A percentile compares a stretch with the other conserved stretches of the same genome.
Evolutionary conservation across 257 asterid genomes (phyloP).

Genomic region (Solanum infundibuliforme): DNA sequence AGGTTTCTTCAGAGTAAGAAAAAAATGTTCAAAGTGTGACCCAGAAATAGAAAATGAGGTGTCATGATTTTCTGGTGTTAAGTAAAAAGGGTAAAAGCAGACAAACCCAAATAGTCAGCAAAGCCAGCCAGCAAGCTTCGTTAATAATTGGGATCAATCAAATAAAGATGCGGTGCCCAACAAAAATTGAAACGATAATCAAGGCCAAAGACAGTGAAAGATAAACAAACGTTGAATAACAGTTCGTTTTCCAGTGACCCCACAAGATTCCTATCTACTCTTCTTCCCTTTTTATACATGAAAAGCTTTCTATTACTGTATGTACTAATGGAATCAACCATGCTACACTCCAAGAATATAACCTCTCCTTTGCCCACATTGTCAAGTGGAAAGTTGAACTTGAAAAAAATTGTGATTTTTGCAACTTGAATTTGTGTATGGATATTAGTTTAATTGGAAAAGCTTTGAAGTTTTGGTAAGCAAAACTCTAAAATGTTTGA

Average conservation of each 20-base stretch:
- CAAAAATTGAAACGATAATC: constrained; percentile 1
- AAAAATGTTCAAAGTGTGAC: constrained; percentile 34
- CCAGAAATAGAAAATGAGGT: constrained; percentile 3
- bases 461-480: neutral
- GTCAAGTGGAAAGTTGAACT: neutral
- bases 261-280: neutral
- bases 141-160: neutral
- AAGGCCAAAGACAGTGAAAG: constrained; percentile 13
- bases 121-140: neutral
- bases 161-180: neutral
- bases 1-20: constrained; percentile 11
- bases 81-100: constrained; percentile 14
- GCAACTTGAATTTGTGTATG: neutral
- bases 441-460: neutral
- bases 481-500: neutral
- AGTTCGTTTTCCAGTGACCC: neutral
- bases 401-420: too few relatives aligned
- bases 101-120: constrained; percentile 24
- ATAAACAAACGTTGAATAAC: neutral
- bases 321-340: neutral
- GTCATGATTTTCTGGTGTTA: constrained; percentile 5
- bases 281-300: neutral
- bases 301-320: neutral
- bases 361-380: neutral
- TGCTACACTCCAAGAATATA: neutral